Base-by-base conservation (phyloP, 2,329 filamentous ascomycete genomes). In the Colletotrichum tabaci region DNA sequence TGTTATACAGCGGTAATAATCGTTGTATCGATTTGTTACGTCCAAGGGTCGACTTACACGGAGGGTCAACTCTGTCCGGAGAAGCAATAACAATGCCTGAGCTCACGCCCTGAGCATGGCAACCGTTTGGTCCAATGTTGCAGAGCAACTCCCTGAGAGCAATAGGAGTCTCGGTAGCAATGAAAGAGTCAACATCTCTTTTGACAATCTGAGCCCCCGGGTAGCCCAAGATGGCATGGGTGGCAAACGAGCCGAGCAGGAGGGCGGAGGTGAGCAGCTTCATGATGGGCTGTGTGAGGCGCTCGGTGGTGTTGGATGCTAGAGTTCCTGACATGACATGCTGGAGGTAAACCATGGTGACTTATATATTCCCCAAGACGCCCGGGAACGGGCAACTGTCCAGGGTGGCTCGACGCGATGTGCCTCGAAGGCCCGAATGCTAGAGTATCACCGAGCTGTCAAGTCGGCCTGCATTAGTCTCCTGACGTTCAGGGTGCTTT, bases 111-210 rank as follows among this genome's bases (percentile, higher is more conserved):
- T 78, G 71, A 18, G 84, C 84, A 73, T 87, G 80, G 74, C 86
- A 87, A 35, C 89, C 89, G 66, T 79, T 79, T 12, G 87, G 79
- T 4, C 90, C 89, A 73, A 91, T 90, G 76, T 91, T 91, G 81
- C 87, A 89, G 47, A 90, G 78, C 35, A 91, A 81, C 68, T 87
- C 82, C 12, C 81, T 77, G 38, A 89, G 76, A 3, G 89, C 87
- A 74, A 89, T 83, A 9, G 86, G 83, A 18, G 82, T 85, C 78
- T 91, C 85, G 0, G 82, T 84, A 40, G 83, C 78, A 74, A 91
- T 83, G 77, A 88, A 91, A 42, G 82, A 81, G 74, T 88, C 86
- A 16, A 90, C 85, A 30, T 83, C 81, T 60, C 86, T 82, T 76
- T 85, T 88, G 67, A 83, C 74, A 57, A 87, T 73, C 40, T 79